phyloP scores from a whole-genome alignment of 345 rosid species.

The Geranium brycei region DNA sequence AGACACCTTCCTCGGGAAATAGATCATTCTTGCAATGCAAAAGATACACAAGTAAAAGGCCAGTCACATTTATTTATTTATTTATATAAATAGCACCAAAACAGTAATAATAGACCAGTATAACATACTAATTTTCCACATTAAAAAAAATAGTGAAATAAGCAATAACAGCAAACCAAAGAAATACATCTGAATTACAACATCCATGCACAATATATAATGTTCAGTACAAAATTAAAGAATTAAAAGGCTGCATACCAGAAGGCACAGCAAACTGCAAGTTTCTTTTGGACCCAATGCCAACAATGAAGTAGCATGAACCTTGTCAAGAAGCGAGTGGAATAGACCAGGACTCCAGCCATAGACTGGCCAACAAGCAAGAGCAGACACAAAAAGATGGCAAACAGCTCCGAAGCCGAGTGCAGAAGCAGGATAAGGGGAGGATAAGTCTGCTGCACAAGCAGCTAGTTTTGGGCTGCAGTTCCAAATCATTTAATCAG shows the following conservation, averaged over 20 bases:
- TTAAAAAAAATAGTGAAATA: too few species aligned
- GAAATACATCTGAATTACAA: too few species aligned
- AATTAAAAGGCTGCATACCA: conserved; percentile 42
- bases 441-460: conserved; percentile 84
- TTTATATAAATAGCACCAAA: too few species aligned
- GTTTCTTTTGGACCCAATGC: conserved; percentile 95
- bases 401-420: conserved; percentile 92
- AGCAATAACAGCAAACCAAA: too few species aligned
- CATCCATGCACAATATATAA: not conserved
- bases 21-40: conserved; percentile 62
- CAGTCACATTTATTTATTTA: conserved; percentile 13
- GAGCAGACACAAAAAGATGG: conserved; percentile 85
- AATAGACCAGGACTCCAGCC: conserved; percentile 97
- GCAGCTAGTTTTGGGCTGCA: conserved; percentile 96
- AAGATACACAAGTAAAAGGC: conserved; percentile 15
- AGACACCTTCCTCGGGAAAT: conserved; percentile 80
- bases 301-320: conserved; percentile 53
- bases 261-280: conserved; percentile 80
- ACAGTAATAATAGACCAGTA: too few species aligned
- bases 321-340: conserved; percentile 63
- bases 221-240: not conserved
- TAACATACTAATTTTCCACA: too few species aligned
- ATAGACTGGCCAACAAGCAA: conserved; percentile 86
- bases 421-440: conserved; percentile 76
- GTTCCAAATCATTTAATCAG: conserved; percentile 9